These are phyloP conservation scores for Ustilago trichophora DNA, from an alignment of 1,284 basidiomycete species.

Conservation along the genomic window DNA sequence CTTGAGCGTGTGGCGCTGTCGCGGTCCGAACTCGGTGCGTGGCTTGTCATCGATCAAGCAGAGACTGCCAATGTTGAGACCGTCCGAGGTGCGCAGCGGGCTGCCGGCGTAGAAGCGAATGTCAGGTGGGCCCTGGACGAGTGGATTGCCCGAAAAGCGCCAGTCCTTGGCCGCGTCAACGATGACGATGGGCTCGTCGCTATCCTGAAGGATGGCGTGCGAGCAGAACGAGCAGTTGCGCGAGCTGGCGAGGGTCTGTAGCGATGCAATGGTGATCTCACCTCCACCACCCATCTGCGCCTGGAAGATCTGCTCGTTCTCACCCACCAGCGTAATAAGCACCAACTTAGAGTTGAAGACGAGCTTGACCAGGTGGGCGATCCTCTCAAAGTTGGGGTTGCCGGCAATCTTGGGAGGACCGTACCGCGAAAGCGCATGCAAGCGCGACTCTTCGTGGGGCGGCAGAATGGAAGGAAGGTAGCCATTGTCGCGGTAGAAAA, in stretches of 20 bases:
- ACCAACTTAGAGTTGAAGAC: slow-evolving; percentile 91
- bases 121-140: slow-evolving; percentile 75
- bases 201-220: slow-evolving; percentile 83
- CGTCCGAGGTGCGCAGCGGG: slow-evolving; percentile 85
- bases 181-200: slow-evolving; percentile 86
- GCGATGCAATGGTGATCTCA: slow-evolving; percentile 27
- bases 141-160: slow-evolving; percentile 84
- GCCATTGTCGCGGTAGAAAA: slow-evolving; percentile 55
- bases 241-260: slow-evolving; percentile 67
- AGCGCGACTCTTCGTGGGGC: slow-evolving; percentile 51
- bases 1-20: slow-evolving; percentile 88
- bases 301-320: slow-evolving; percentile 86
- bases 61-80: slow-evolving; percentile 87
- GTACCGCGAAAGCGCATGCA: slow-evolving; percentile 55
- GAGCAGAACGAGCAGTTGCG: slow-evolving; percentile 80
- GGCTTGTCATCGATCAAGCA: slow-evolving; percentile 87
- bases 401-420: slow-evolving; percentile 69
- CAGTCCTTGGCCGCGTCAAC: slow-evolving; percentile 83
- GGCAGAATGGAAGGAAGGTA: slow-evolving; percentile 59
- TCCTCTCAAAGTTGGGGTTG: slow-evolving; percentile 90
- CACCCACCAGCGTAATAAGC: slow-evolving; percentile 82
- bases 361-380: slow-evolving; percentile 84
- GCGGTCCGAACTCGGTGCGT: slow-evolving; percentile 84
- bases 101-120: slow-evolving; percentile 91
- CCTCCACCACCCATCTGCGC: slow-evolving; percentile 74